Percentiles rank a stretch among this genome's conserved stretches.
These are phyloP conservation scores for Aristolochia fimbriata DNA, from an alignment of 164 flowering plant species.

Conservation along the genomic window DNA sequence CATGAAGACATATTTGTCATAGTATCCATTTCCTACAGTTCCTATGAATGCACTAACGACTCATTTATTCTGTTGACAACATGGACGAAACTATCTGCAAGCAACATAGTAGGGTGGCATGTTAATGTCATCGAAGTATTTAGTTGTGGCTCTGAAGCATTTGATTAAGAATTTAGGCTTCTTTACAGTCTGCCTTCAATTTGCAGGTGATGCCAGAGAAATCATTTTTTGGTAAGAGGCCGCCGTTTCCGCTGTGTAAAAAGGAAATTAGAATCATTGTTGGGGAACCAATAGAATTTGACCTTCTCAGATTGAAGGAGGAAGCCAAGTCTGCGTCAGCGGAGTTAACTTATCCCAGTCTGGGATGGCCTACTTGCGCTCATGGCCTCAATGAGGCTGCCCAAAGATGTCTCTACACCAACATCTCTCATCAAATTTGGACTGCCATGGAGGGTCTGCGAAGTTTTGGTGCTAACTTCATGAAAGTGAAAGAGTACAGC, in stretches of 20 bases:
- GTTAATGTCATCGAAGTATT: no score
- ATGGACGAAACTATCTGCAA: no score
- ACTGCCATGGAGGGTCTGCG: constrained; percentile 63
- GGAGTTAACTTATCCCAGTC: constrained; percentile 14
- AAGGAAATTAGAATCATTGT: constrained; percentile 48
- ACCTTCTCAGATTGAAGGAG: constrained; percentile 52
- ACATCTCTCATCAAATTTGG: constrained; percentile 57
- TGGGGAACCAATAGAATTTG: constrained; percentile 84
- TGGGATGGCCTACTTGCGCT: constrained; percentile 44
- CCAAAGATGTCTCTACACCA: constrained; percentile 58
- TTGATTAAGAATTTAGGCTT: no score
- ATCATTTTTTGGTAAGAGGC: constrained; percentile 61
- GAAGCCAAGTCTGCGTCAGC: constrained; percentile 40
- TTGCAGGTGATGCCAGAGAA: constrained; percentile 94
- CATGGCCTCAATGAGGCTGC: constrained; percentile 64
- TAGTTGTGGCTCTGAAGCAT: no score
- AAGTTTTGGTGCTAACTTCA: constrained; percentile 18
- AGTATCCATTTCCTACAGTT: no score
- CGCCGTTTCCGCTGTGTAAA: constrained; percentile 65
- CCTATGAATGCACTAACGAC: no score
- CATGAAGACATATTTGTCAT: no score
- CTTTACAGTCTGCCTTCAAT: background rate
- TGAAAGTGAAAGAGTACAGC: constrained; percentile 14
- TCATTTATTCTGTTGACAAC: no score
- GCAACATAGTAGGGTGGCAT: no score